Evolutionary conservation across 2,329 filamentous ascomycete genomes (phyloP), one percentile per base, ranked within the genome.

Genomic region (Aureobasidium zeae): DNA sequence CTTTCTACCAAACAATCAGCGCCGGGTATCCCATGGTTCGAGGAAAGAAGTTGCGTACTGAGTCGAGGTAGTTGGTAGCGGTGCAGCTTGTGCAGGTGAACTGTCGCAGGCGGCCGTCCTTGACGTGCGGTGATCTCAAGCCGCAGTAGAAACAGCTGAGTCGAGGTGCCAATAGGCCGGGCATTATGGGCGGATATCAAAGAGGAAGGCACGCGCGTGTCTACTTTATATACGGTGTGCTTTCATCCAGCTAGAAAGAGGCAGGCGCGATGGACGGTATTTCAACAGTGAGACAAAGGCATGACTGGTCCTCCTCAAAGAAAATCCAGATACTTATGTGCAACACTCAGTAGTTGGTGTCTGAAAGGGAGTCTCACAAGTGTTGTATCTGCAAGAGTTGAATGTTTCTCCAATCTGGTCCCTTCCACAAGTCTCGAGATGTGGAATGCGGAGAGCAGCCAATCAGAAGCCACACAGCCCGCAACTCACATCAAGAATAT

Each of bases 51-150:
- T 8, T 24, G 59, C 69, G 48, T 66, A 91, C 87, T 68, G 89
- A 73, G 60, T 98, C 91, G 22, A 95, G 70, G 66, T 86, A 84
- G 63, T 96, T 98, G 47, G 81, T 79, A 13, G 88, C 84, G 55
- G 91, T 84, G 69, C 91, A 98, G 49, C 74, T 69, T 15, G 73
- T 65, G 63, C 87, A 94, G 33, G 79, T 69, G 64, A 88, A 94
- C 55, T 78, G 73, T 59, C 70, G 72, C 45, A 77, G 69, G 41
- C 60, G 57, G 21, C 75, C 74, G 53, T 77, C 73, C 54, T 74
- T 79, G 51, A 64, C 68, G 45, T 76, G 69, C 24, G 71, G 68
- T 24, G 82, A 83, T 53, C 74, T 77, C 59, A 72, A 71, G 53
- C 83, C 82, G 63, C 88, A 94, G 63, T 89, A 93, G 69, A 93